Evolutionary conservation across 805 yeast species (phyloP).

Genomic region (Yarrowia porcina): DNA sequence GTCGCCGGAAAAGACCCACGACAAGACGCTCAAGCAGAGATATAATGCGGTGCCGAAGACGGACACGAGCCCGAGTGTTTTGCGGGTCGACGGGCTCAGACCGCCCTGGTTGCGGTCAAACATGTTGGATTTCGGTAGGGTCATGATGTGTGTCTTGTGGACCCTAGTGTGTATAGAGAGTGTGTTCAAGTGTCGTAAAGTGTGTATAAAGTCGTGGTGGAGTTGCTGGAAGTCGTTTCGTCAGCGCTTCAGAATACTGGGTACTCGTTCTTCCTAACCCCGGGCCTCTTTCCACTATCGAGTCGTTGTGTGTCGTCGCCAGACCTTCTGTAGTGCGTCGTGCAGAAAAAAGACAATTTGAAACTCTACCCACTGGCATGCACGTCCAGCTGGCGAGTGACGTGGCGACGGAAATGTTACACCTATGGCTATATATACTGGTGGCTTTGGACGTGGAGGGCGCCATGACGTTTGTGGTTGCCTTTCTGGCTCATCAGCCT

Average conservation of each 20-base stretch:
- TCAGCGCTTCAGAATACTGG: no score
- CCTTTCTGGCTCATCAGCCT: no score
- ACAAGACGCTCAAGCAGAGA: conserved; percentile 10
- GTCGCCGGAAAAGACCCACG: conserved; percentile 23
- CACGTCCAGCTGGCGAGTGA: not conserved
- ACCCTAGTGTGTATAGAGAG: no score
- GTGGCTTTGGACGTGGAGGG: no score
- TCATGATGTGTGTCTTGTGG: not conserved
- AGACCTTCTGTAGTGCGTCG: conserved; percentile 23
- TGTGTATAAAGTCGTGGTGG: not conserved
- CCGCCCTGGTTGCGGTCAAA: conserved; percentile 11
- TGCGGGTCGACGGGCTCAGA: not conserved
- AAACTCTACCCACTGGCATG: conserved; percentile 1
- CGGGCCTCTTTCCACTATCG: no score
- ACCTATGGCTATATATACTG: not conserved
- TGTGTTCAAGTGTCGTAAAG: not conserved
- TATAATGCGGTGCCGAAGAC: conserved; percentile 4
- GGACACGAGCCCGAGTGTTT: conserved; percentile 6
- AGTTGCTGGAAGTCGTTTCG: not conserved
- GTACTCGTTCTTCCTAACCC: no score
- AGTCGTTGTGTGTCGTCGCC: conserved; percentile 21
- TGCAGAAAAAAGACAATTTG: conserved; percentile 22
- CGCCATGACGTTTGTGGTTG: no score
- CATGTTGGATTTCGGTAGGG: conserved; percentile 22
- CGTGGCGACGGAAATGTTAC: conserved; percentile 5